These are phyloP conservation scores for Cyclocybe cylindracea DNA, from an alignment of 768 basidiomycete genomes.

Conservation along the genomic window DNA sequence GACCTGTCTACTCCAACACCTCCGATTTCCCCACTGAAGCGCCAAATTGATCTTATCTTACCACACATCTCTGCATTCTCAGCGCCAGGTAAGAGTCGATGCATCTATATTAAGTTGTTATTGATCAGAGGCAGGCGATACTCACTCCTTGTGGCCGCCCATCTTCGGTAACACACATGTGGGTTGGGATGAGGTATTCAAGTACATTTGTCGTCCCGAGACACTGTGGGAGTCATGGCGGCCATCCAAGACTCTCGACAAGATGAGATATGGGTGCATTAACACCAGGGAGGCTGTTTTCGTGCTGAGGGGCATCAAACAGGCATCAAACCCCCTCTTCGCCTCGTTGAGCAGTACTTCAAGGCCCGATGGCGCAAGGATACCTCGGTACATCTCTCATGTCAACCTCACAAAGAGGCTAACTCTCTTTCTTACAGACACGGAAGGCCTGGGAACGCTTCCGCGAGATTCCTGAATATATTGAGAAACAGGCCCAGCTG, in stretches of 20 bases:
- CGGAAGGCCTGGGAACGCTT: conserved; percentile 23
- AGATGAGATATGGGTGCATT: conserved; percentile 21
- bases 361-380: conserved; percentile 14
- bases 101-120: background rate
- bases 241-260: conserved; percentile 21
- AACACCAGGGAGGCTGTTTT: conserved; percentile 17
- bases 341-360: conserved; percentile 21
- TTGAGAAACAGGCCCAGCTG: conserved; percentile 1
- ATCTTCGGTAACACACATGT: conserved; percentile 21
- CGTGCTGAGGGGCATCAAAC: conserved; percentile 13
- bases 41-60: conserved; percentile 24
- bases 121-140: conserved; percentile 4
- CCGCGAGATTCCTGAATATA: conserved; percentile 23
- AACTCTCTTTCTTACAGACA: conserved; percentile 7
- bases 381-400: conserved; percentile 49
- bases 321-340: conserved; percentile 26
- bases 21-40: conserved; percentile 4
- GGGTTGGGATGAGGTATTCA: conserved; percentile 24
- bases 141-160: conserved; percentile 15
- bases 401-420: conserved; percentile 29
- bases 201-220: conserved; percentile 18
- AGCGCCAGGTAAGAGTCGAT: conserved; percentile 12
- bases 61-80: conserved; percentile 19
- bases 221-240: conserved; percentile 25
- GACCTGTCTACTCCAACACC: background rate